Evolutionary conservation across 2,329 filamentous ascomycete genomes (phyloP), one percentile per base, ranked within the genome.

Genomic region (Penicillium sp.): DNA sequence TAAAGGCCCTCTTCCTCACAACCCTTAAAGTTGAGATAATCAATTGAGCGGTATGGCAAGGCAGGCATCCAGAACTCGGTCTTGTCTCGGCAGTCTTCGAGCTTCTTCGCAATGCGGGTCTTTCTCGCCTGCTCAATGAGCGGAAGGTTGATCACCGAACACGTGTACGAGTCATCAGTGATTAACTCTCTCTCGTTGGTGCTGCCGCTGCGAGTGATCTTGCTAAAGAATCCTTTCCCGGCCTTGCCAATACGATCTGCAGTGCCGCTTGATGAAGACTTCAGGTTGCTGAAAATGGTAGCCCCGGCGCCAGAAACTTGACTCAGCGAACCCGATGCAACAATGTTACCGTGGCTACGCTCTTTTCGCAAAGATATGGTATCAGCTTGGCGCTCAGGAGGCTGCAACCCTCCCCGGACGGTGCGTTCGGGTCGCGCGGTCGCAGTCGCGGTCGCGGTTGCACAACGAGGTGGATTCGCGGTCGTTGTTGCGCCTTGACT

Each of bases 11-110:
- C 93, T 39, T 96, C 91, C 69, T 97, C 92, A 66, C 90, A 94
- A 39, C 91, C 91, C 70, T 94, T 95, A 76, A 92, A 94, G 74
- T 97, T 97, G 51, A 97, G 80, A 72, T 96, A 97, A 76, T 97
- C 93, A 63, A 97, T 97, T 57, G 92, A 95, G 61, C 93, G 84
- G 89, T 93, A 97, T 0, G 93, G 92, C 57, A 97, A 87, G 7
- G 92, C 90, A 13, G 93, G 93, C 92, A 97, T 96, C 93, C 93
- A 97, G 70, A 95, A 97, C 70, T 97, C 93, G 0, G 93, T 97
- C 80, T 97, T 97, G 70, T 97, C 93, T 60, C 88, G 85, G 10
- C 92, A 96, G 59, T 90, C 86, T 69, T 95, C 91, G 43, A 97
- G 79, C 31, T 89, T 86, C 75, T 93, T 95, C 8, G 92, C 95